phyloP scores from a whole-genome alignment of 2,329 filamentous ascomycete genomes.

The Colletotrichum sp. region DNA sequence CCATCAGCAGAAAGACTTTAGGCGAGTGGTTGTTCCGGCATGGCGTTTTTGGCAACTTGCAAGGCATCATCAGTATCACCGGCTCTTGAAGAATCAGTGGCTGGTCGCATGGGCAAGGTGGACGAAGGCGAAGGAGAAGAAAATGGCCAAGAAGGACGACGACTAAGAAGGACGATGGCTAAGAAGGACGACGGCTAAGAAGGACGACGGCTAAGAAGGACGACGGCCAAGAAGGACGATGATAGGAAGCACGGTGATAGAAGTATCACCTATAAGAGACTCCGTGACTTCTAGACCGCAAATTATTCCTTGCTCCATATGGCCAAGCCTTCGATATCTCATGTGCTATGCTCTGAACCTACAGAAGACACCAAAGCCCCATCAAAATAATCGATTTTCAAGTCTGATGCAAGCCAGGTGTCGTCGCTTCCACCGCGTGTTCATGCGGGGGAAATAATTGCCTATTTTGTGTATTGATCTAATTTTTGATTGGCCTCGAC shows the following conservation, averaged over 20 bases:
- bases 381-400: background rate
- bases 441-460: background rate
- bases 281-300: background rate
- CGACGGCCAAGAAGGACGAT: background rate
- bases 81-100: background rate
- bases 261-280: background rate
- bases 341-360: background rate
- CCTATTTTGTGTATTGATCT: background rate
- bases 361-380: background rate
- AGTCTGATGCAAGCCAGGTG: background rate
- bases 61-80: background rate
- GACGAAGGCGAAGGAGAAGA: background rate
- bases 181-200: too few relatives aligned
- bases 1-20: background rate
- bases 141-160: background rate
- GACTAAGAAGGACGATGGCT: too few relatives aligned
- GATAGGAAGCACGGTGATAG: background rate
- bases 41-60: background rate
- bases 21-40: background rate
- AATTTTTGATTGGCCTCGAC: background rate
- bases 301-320: background rate
- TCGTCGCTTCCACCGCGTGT: background rate
- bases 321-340: background rate
- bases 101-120: background rate
- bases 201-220: background rate